A percentile compares a stretch with the other conserved stretches of the same genome.
These are phyloP conservation scores for Euptelea pleiosperma DNA, from an alignment of 164 flowering plant species.

Conservation along the genomic window DNA sequence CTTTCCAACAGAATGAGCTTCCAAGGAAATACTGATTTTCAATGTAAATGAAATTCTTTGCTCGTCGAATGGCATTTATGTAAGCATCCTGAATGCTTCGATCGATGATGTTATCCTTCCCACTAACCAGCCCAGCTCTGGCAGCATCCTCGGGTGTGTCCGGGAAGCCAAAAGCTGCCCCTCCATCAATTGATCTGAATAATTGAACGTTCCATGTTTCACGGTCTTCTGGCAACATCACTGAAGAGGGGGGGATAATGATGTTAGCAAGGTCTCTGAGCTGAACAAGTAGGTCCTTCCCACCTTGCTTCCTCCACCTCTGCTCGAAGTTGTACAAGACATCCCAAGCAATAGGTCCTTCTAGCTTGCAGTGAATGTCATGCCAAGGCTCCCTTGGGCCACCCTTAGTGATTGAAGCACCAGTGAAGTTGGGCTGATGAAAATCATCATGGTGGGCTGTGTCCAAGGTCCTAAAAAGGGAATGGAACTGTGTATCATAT, in stretches of 20 bases:
- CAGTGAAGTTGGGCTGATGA: slow-evolving; percentile 64
- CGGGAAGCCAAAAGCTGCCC: slow-evolving; percentile 74
- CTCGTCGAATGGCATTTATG: slow-evolving; percentile 72
- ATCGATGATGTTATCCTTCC: slow-evolving; percentile 62
- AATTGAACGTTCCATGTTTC: slow-evolving; percentile 78
- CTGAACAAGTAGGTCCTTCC: slow-evolving; percentile 41
- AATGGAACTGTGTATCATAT: slow-evolving; percentile 64
- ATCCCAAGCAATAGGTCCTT: slow-evolving; percentile 84
- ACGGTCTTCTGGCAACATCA: slow-evolving; percentile 41
- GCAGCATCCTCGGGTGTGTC: slow-evolving; percentile 61
- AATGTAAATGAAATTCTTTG: slow-evolving; percentile 65
- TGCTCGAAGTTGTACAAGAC: slow-evolving; percentile 75
- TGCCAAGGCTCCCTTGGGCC: slow-evolving; percentile 93
- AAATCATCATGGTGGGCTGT: slow-evolving; percentile 62
- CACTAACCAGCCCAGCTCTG: slow-evolving; percentile 54
- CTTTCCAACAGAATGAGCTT: slow-evolving; percentile 58
- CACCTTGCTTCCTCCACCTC: slow-evolving; percentile 77
- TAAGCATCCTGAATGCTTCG: slow-evolving; percentile 79
- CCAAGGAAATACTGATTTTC: slow-evolving; percentile 83
- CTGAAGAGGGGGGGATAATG: slow-evolving; percentile 58
- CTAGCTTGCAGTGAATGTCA: slow-evolving; percentile 64
- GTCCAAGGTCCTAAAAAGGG: slow-evolving; percentile 59
- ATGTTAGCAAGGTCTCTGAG: slow-evolving; percentile 37
- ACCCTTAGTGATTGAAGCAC: slow-evolving; percentile 55
- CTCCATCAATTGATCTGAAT: slow-evolving; percentile 78